Evolutionary conservation across 2,329 filamentous ascomycete genomes (phyloP).

Genomic region (Fusarium buharicum): DNA sequence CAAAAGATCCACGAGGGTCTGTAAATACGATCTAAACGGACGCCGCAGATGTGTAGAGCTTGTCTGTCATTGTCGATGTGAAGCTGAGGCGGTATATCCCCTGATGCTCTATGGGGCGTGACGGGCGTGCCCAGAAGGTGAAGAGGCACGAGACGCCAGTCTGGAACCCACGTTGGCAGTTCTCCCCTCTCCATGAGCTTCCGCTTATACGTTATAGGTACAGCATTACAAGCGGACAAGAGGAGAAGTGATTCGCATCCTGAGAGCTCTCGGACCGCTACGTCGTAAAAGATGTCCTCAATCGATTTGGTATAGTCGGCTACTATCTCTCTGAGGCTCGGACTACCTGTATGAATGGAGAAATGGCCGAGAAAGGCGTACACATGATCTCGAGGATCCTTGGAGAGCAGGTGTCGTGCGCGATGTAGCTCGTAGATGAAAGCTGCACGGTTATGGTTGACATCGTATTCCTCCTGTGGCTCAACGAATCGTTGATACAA

Average conservation of each 20-base stretch:
- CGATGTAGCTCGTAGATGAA: slow-evolving; percentile 53
- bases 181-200: slow-evolving; percentile 1
- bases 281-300: slow-evolving; percentile 49
- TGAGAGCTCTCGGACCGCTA: slow-evolving; percentile 46
- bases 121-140: slow-evolving; percentile 49
- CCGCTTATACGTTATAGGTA: slow-evolving; percentile 24
- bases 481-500: slow-evolving; percentile 50
- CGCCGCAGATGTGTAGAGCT: slow-evolving; percentile 45
- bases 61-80: slow-evolving; percentile 40
- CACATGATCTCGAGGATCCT: slow-evolving; percentile 50
- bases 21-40: slow-evolving; percentile 44
- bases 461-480: slow-evolving; percentile 43
- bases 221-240: slow-evolving; percentile 46
- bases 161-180: slow-evolving; percentile 53
- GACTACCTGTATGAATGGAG: slow-evolving; percentile 42
- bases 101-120: slow-evolving; percentile 48
- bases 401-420: slow-evolving; percentile 48
- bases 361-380: slow-evolving; percentile 53
- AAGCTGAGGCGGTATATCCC: slow-evolving; percentile 43
- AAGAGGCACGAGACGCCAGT: slow-evolving; percentile 50
- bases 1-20: slow-evolving; percentile 46
- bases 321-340: slow-evolving; percentile 38
- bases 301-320: slow-evolving; percentile 48
- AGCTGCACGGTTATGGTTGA: slow-evolving; percentile 47
- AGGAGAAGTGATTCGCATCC: slow-evolving; percentile 47